phyloP scores from a whole-genome alignment of 352 stramenopile genomes.

The Phytophthora tentaculata region DNA sequence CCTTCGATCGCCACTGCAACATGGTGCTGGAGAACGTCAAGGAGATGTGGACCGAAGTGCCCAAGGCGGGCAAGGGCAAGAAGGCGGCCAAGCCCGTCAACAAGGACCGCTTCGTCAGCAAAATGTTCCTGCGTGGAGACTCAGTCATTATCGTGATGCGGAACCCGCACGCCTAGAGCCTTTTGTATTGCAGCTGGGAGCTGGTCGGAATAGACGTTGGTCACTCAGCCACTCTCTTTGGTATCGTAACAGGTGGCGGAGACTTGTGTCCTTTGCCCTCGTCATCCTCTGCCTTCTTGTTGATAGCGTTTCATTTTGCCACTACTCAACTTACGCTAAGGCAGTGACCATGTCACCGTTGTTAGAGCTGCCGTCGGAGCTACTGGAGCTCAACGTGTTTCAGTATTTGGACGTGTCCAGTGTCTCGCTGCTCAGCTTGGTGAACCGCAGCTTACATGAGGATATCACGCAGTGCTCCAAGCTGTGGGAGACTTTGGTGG shows the following conservation, averaged over 20 bases:
- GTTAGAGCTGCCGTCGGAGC: slow-evolving; percentile 37
- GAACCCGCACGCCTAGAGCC: slow-evolving; percentile 92
- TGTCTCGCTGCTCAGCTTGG: slow-evolving; percentile 41
- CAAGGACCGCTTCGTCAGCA: slow-evolving; percentile 99
- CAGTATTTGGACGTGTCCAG: slow-evolving; percentile 50
- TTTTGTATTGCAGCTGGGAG: slow-evolving; percentile 31
- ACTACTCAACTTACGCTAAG: neutral
- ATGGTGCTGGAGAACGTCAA: slow-evolving; percentile 99
- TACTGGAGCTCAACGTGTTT: slow-evolving; percentile 54
- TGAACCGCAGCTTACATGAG: slow-evolving; percentile 42
- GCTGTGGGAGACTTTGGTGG: slow-evolving; percentile 54
- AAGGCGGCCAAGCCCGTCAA: slow-evolving; percentile 97
- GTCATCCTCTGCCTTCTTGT: slow-evolving; percentile 11
- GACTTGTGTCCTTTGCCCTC: slow-evolving; percentile 14
- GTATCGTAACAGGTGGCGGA: slow-evolving; percentile 15
- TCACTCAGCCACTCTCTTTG: slow-evolving; percentile 14
- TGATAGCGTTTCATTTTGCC: slow-evolving; percentile 3
- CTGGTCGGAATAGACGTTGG: slow-evolving; percentile 36
- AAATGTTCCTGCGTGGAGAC: slow-evolving; percentile 99
- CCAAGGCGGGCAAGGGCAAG: slow-evolving; percentile 97
- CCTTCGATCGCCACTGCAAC: slow-evolving; percentile 99
- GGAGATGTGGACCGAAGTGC: slow-evolving; percentile 99
- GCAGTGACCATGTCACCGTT: slow-evolving; percentile 18
- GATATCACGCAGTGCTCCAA: slow-evolving; percentile 33
- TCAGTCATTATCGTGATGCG: slow-evolving; percentile 99